Evolutionary conservation across 2,329 filamentous ascomycete species (phyloP), one percentile per base, ranked within the genome.

Genomic region (Amesomyces nigricolor): DNA sequence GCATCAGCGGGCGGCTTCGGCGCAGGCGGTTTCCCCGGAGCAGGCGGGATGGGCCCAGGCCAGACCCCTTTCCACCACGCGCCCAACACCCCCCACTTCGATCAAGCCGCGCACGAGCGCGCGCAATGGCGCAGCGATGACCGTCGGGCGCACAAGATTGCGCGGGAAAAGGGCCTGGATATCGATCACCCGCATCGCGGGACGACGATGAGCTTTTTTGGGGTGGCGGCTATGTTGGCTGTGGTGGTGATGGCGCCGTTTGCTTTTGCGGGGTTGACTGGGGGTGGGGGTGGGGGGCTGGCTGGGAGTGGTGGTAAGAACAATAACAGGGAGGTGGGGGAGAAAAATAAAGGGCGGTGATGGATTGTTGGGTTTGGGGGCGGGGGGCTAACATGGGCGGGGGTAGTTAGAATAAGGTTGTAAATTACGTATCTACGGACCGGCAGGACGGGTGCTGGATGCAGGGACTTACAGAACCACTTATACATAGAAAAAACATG

Each of bases 31-130:
- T 30, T 14, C 22, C 22, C 22, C 22, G 61, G 69, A 57, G 69
- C 69, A 1, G 71, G 72, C 16, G 85, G 85, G 0, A 86, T 86
- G 75, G 82, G 82, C 0, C 77, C 77, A 2, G 85, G 82, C 0
- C 78, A 80, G 54, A 72, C 76, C 40, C 75, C 77, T 5, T 79
- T 72, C 61, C 65, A 68, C 1, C 65, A 70, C 45, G 47, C 44
- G 11, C 69, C 74, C 32, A 74, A 84, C 35, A 76, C 90, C 32
- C 82, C 84, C 62, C 88, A 96, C 72, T 99, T 96, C 63, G 86
- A 97, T 72, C 80, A 81, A 40, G 75, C 73, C 42, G 78, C 79
- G 9, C 91, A 96, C 71, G 82, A 84, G 64, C 77, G 82, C 59
- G 95, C 89, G 37, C 61, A 62, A 42, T 43, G 54, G 44, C 13